Conservation (phyloP, 1,284 basidiomycete species). For the Coniophora puteana region DNA sequence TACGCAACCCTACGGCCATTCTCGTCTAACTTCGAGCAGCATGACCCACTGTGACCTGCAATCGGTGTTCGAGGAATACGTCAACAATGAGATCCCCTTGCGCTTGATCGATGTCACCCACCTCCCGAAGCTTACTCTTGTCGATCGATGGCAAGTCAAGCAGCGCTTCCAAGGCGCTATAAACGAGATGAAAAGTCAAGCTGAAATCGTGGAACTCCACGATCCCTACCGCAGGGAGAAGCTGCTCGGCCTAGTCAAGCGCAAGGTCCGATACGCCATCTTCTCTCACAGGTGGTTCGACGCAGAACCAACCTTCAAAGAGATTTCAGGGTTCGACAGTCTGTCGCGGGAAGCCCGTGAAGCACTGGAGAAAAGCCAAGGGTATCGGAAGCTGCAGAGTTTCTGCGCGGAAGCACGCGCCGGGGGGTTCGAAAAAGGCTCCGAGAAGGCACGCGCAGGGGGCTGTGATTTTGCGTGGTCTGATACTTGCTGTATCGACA, state of each 20-base stretch:
- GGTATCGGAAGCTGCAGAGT: conserved; percentile 5
- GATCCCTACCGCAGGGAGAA: too few relatives aligned
- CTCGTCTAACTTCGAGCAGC: too few relatives aligned
- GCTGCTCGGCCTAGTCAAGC: too few relatives aligned
- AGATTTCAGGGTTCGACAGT: too few relatives aligned
- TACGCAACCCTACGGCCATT: too few relatives aligned
- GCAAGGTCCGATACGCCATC: conserved; percentile 7
- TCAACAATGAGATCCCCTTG: not conserved
- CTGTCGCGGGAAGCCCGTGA: not conserved
- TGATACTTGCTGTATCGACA: conserved; percentile 8
- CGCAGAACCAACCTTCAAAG: conserved; percentile 5
- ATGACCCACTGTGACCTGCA: too few relatives aligned
- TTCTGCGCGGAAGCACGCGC: conserved; percentile 2
- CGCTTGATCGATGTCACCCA: not conserved
- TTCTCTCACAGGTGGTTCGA: conserved; percentile 8
- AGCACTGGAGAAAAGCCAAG: not conserved
- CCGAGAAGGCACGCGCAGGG: conserved; percentile 1
- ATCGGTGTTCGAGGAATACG: too few relatives aligned
- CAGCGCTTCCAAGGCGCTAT: not conserved
- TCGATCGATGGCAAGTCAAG: not conserved
- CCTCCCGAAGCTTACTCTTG: not conserved
- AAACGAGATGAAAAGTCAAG: too few relatives aligned
- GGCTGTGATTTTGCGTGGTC: conserved; percentile 8
- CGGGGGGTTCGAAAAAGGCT: too few relatives aligned
- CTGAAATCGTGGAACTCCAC: too few relatives aligned